Conservation (phyloP, 2,329 filamentous ascomycete genomes). For the Hypoxylon sp. region DNA sequence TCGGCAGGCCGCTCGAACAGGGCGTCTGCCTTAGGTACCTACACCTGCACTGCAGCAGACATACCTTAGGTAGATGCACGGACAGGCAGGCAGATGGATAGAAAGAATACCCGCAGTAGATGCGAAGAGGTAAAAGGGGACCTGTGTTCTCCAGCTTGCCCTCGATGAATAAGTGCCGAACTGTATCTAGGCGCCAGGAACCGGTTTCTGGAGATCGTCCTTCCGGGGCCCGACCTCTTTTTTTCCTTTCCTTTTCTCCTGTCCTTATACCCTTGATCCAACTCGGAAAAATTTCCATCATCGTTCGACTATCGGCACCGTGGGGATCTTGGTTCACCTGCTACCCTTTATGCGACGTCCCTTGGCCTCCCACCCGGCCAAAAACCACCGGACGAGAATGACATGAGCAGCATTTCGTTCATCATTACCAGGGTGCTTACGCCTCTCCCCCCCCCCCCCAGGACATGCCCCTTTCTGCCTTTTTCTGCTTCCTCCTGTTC, state of each 20-base stretch:
- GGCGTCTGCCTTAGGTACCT: conserved; percentile 14
- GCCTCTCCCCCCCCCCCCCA: conserved; percentile 2
- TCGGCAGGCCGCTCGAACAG: conserved; percentile 27
- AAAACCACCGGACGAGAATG: conserved; percentile 15
- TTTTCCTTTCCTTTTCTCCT: conserved; percentile 6
- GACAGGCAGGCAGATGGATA: conserved; percentile 11
- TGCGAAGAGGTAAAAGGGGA: background rate
- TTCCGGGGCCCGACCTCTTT: conserved; percentile 40
- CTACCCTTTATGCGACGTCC: conserved; percentile 30
- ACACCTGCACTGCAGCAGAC: conserved; percentile 6
- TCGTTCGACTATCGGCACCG: conserved; percentile 27
- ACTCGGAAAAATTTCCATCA: conserved; percentile 33
- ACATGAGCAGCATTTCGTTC: conserved; percentile 8
- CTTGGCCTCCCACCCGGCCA: conserved; percentile 16
- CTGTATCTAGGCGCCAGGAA: conserved; percentile 38
- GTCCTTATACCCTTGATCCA: conserved; percentile 22
- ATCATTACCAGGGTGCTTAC: conserved; percentile 1
- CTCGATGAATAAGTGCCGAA: conserved; percentile 40
- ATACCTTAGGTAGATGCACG: background rate
- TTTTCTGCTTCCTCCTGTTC: conserved; percentile 10
- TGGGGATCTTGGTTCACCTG: conserved; percentile 26
- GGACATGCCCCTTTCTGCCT: background rate
- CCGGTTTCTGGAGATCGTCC: conserved; percentile 44
- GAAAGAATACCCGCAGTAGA: conserved; percentile 13
- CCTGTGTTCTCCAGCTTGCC: conserved; percentile 12